These are phyloP conservation scores for Eutrema heterophyllum DNA, from an alignment of 345 rosid species.

Conservation along the genomic window DNA sequence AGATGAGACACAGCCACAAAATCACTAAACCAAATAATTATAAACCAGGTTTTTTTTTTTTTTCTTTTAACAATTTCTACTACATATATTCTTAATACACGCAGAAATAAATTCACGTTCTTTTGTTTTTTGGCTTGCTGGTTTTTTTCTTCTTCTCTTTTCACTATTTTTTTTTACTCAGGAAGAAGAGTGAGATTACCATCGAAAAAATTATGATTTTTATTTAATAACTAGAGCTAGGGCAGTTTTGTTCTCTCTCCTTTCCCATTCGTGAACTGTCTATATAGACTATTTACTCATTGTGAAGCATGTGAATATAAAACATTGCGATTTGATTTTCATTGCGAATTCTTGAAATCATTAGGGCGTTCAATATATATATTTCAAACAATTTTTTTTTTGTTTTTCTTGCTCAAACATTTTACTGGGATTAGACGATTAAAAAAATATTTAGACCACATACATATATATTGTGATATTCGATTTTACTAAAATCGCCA, in stretches of 20 bases:
- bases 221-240: neutral
- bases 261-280: neutral
- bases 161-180: neutral
- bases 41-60: neutral
- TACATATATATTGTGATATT: too few species aligned
- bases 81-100: neutral
- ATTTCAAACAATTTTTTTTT: neutral
- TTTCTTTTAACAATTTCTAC: neutral
- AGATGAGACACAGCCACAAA: conserved; percentile 47
- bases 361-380: neutral
- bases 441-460: too few species aligned
- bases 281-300: neutral
- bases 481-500: too few species aligned
- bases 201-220: neutral
- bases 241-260: conserved; percentile 1
- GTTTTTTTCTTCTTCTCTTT: neutral
- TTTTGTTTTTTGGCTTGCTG: neutral
- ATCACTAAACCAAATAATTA: conserved; percentile 10
- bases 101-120: conserved; percentile 13
- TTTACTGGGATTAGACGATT: neutral
- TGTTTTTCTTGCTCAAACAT: neutral
- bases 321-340: neutral
- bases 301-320: neutral
- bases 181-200: neutral
- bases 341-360: neutral